A percentile compares a stretch with the other conserved stretches of the same genome.
Evolutionary conservation across 345 rosid species (phyloP).

Genomic region (Dovyalis caffra): DNA sequence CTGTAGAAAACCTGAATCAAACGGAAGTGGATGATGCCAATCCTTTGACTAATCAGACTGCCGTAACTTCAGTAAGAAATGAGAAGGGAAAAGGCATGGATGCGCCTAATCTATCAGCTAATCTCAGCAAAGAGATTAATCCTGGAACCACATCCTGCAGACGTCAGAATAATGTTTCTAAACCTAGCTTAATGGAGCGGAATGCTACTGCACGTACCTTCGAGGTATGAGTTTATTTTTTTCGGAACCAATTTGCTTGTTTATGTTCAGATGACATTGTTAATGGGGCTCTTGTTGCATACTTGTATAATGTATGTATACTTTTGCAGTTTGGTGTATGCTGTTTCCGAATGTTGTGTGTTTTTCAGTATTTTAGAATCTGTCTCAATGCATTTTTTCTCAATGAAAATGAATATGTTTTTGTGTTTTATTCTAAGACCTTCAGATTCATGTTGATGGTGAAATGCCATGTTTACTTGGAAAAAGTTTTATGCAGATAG

Average conservation of each 20-base stretch:
- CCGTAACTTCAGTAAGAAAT: background rate
- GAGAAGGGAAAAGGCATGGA: background rate
- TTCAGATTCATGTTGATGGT: background rate
- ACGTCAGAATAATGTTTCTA: constrained; percentile 22
- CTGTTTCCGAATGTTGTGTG: background rate
- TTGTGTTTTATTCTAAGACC: background rate
- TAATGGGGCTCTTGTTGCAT: background rate
- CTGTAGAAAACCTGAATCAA: background rate
- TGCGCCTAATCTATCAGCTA: background rate
- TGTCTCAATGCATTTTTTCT: too few species aligned
- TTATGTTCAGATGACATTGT: background rate
- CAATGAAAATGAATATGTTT: background rate
- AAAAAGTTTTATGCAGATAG: background rate
- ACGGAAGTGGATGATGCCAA: background rate
- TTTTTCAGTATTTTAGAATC: too few species aligned
- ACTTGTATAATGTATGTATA: background rate
- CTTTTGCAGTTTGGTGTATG: background rate
- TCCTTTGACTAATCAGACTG: background rate
- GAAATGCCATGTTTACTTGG: background rate
- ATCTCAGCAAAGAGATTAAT: constrained; percentile 5
- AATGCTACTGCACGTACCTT: constrained; percentile 45
- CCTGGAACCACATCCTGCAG: constrained; percentile 15
- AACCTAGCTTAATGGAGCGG: constrained; percentile 49
- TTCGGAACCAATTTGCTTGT: background rate
- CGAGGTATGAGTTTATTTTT: constrained; percentile 37